Evolutionary conservation across 208 protist genomes (phyloP).

Genomic region (Porcisia deanei): DNA sequence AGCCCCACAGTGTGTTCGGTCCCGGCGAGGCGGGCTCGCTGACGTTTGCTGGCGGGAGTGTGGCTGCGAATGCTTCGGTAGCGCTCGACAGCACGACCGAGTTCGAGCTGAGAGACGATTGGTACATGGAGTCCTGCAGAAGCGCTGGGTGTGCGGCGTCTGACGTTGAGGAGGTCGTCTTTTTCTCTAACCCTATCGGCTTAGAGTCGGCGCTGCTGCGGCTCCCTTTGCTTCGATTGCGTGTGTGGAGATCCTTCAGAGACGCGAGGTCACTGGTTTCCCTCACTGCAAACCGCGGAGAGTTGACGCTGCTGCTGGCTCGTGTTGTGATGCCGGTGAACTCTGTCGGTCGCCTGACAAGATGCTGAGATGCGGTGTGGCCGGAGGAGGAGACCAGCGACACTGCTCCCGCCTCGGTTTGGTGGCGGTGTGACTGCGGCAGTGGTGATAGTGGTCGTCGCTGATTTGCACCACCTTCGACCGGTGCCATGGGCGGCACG

Average conservation of each 20-base stretch:
- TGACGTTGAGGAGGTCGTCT: not conserved
- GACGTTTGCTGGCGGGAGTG: not conserved
- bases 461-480: constrained; percentile 1
- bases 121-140: not conserved
- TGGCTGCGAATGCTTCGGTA: not conserved
- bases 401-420: not conserved
- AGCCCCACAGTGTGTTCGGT: not conserved
- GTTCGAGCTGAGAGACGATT: not conserved
- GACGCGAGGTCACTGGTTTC: not conserved
- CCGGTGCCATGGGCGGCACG: not conserved
- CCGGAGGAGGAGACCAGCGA: not conserved
- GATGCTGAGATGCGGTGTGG: not conserved
- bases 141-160: not conserved
- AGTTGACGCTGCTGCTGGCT: constrained; percentile 4
- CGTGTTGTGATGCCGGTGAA: constrained; percentile 1
- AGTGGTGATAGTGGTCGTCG: not conserved
- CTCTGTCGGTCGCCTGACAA: not conserved
- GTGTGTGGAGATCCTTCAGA: not conserved
- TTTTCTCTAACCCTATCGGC: not conserved
- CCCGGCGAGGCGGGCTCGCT: not conserved
- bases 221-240: not conserved
- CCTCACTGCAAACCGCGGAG: constrained; percentile 28
- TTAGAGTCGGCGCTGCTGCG: not conserved
- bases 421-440: not conserved
- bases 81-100: not conserved